Base-by-base conservation (phyloP, 495 filamentous ascomycete genomes). In the Annulohypoxylon maeteangense region DNA sequence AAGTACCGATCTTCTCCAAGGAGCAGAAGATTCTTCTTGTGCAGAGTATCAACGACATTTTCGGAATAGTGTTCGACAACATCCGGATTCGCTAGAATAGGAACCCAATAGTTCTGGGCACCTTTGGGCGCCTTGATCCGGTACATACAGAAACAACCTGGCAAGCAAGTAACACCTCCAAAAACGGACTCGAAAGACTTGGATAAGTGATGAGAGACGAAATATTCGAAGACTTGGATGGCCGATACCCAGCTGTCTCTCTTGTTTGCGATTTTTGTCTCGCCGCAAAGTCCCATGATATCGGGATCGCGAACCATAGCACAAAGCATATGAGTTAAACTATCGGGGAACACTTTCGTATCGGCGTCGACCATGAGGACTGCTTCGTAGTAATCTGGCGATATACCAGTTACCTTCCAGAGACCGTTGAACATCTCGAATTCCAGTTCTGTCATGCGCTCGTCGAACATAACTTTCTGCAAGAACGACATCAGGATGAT, bases 151-250 rank as follows among this genome's bases (percentile, higher is more conserved):
- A 99, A 99, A 85, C 96, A 99, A 51, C 96, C 96, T 2, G 96
- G 96, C 25, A 99, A 85, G 87, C 96, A 99, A 72, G 96, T 99
- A 23, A 99, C 96, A 91, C 96, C 96, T 78, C 96, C 96, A 76
- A 99, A 99, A 60, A 97, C 91, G 5, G 95, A 97, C 79, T 99
- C 96, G 81, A 99, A 99, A 6, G 94, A 92, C 76, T 99, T 99
- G 57, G 93, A 88, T 70, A 96, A 87, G 75, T 99, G 96, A 78
- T 99, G 96, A 2, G 95, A 98, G 79, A 99, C 94, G 82, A 98
- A 99, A 82, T 99, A 98, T 84, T 99, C 96, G 75, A 99, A 99
- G n/a, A 99, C 96, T 83, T 99, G 96, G 76, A 99, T 99, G 86
- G 96, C 96, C 10, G 93, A 92, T 25, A 98, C 94, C 94, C 95